A percentile compares a stretch with the other conserved stretches of the same genome.
Conservation (phyloP, 441 rosid species). For the Isatis lusitanica region DNA sequence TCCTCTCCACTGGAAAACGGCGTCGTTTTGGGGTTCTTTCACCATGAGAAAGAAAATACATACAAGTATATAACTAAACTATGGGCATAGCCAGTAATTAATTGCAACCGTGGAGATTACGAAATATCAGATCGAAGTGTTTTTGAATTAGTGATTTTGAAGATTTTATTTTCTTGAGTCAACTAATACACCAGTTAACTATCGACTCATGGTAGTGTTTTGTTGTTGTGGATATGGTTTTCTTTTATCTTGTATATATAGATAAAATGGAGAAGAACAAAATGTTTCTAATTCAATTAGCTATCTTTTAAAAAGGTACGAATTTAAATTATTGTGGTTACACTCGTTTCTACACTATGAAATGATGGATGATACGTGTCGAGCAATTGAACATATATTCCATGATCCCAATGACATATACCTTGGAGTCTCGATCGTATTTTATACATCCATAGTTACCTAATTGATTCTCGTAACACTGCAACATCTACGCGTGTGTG, state of each 20-base stretch:
- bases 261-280: background rate
- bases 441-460: conserved; percentile 3
- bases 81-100: no score
- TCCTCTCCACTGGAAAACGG: background rate
- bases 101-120: no score
- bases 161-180: background rate
- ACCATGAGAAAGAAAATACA: background rate
- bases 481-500: background rate
- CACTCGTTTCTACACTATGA: conserved; percentile 20
- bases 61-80: no score
- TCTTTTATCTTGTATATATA: no score
- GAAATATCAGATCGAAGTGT: no score
- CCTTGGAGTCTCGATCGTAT: background rate
- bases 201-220: background rate
- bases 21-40: background rate
- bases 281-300: background rate
- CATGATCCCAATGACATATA: background rate
- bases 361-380: conserved; percentile 26
- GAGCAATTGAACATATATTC: background rate
- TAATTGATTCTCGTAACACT: conserved; percentile 23
- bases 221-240: background rate
- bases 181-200: background rate
- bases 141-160: background rate
- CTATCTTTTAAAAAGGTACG: background rate
- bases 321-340: conserved; percentile 11